Evolutionary conservation across 1,139 yeast species (phyloP).

Genomic region (Saccharomycopsis hybrid): DNA sequence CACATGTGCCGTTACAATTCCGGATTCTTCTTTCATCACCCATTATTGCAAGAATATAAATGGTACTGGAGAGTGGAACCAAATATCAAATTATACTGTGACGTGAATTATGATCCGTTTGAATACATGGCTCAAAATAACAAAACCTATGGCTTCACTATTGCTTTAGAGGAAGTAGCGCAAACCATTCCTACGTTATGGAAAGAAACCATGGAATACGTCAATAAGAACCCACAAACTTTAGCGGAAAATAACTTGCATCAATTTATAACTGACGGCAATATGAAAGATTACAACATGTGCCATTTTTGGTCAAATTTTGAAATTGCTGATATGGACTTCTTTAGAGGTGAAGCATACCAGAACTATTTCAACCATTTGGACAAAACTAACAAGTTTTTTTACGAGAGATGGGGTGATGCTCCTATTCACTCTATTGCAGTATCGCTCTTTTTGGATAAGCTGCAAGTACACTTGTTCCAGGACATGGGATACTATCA

Average conservation of each 20-base stretch:
- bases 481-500: constrained; percentile 51
- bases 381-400: constrained; percentile 50
- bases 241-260: constrained; percentile 42
- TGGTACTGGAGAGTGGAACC: constrained; percentile 77
- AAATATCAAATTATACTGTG: constrained; percentile 54
- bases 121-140: constrained; percentile 52
- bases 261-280: constrained; percentile 45
- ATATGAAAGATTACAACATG: constrained; percentile 45
- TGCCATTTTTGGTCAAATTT: constrained; percentile 58
- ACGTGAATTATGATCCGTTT: constrained; percentile 59
- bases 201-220: constrained; percentile 46
- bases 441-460: constrained; percentile 42
- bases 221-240: constrained; percentile 39
- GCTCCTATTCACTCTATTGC: constrained; percentile 58
- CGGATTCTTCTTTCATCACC: constrained; percentile 58
- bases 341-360: constrained; percentile 46
- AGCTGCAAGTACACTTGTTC: constrained; percentile 44
- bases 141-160: constrained; percentile 60
- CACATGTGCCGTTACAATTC: constrained; percentile 75
- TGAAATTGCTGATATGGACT: constrained; percentile 48
- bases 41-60: constrained; percentile 46
- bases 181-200: constrained; percentile 56
- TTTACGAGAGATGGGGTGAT: constrained; percentile 60
- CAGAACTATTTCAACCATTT: constrained; percentile 40
- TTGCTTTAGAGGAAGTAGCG: constrained; percentile 55